These are phyloP conservation scores for Paxillus involutus DNA, from an alignment of 768 basidiomycete species.

Conservation along the genomic window DNA sequence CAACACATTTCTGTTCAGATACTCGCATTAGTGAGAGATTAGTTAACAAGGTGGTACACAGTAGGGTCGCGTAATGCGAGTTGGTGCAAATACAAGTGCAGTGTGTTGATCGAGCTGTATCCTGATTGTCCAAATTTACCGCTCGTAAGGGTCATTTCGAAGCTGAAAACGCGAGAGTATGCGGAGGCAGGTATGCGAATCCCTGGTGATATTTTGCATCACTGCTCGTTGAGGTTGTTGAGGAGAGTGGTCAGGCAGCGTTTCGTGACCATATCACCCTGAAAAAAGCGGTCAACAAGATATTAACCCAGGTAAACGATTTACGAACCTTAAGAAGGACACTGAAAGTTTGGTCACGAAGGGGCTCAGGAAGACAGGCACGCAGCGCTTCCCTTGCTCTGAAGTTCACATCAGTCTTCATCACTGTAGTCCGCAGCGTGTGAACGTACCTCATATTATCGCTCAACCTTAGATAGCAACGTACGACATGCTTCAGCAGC, in stretches of 20 bases:
- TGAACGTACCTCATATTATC: constrained; percentile 85
- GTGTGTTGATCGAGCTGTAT: constrained; percentile 21
- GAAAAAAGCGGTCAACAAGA: constrained; percentile 13
- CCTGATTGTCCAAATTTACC: constrained; percentile 32
- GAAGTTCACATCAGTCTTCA: constrained; percentile 10
- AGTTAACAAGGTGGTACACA: constrained; percentile 34
- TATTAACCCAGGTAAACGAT: neutral
- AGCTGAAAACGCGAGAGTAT: constrained; percentile 4
- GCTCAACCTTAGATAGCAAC: constrained; percentile 93
- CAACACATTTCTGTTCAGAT: constrained; percentile 33
- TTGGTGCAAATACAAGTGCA: constrained; percentile 30
- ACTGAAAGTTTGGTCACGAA: constrained; percentile 91
- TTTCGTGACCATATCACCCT: constrained; percentile 99
- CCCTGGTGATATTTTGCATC: neutral
- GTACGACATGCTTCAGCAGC: constrained; percentile 94
- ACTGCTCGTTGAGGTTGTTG: constrained; percentile 81
- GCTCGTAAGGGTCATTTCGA: constrained; percentile 16
- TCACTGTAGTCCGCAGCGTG: constrained; percentile 8
- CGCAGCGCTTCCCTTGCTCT: constrained; percentile 95
- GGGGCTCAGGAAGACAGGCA: constrained; percentile 92
- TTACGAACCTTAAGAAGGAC: constrained; percentile 78
- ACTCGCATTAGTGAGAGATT: constrained; percentile 32
- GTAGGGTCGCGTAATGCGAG: constrained; percentile 18
- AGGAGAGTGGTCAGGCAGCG: constrained; percentile 87
- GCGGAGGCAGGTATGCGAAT: constrained; percentile 2